Evolutionary conservation across 2,329 filamentous ascomycete species (phyloP).

Genomic region (Ceratocystis alfenasii): DNA sequence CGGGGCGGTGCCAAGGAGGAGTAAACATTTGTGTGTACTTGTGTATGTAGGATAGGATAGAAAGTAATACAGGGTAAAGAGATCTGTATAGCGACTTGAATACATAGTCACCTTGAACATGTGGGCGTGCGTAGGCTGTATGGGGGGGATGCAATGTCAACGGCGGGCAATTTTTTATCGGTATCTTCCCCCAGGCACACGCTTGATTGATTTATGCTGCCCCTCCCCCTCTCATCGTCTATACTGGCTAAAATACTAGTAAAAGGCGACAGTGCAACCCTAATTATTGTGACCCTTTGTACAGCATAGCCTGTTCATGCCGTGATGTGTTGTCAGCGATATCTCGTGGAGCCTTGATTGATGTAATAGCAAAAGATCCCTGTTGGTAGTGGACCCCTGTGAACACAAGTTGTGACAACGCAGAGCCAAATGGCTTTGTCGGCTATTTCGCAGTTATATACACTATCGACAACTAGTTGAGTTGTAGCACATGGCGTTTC

Average conservation of each 20-base stretch:
- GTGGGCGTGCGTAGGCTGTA: background rate
- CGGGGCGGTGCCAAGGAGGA: slow-evolving; percentile 62
- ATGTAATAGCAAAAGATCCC: background rate
- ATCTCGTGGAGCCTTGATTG: background rate
- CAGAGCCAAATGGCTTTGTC: background rate
- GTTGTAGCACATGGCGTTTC: slow-evolving; percentile 5
- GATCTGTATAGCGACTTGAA: background rate
- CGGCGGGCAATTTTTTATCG: too few species aligned
- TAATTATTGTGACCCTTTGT: background rate
- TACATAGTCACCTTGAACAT: background rate
- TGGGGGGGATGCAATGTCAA: background rate
- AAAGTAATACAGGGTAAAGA: slow-evolving; percentile 6
- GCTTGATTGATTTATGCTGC: too few species aligned
- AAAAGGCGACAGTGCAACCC: background rate
- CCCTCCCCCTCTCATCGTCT: too few species aligned
- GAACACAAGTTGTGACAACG: background rate
- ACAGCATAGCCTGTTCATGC: background rate
- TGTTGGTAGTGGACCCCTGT: background rate
- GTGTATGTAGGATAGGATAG: slow-evolving; percentile 13
- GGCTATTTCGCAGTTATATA: background rate
- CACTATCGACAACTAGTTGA: background rate
- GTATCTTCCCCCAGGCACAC: too few species aligned
- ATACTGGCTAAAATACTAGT: background rate
- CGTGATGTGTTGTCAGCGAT: background rate
- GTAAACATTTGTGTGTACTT: slow-evolving; percentile 32